Percentiles rank a stretch among this genome's conserved stretches.
Evolutionary conservation across 352 stramenopile genomes (phyloP).

Genomic region (Pythium biforme): DNA sequence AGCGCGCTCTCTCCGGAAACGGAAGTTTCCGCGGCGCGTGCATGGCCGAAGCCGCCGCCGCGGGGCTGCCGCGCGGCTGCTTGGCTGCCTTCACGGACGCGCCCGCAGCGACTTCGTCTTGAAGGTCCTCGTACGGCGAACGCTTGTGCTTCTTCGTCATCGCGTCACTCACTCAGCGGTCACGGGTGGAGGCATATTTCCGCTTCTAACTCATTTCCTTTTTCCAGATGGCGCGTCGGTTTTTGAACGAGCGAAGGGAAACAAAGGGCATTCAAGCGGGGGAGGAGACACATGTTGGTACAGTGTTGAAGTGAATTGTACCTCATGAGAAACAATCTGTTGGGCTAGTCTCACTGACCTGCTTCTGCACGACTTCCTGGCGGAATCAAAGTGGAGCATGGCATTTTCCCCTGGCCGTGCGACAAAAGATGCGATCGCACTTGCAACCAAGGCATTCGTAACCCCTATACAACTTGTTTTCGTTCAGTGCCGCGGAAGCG

Average conservation of each 20-base stretch:
- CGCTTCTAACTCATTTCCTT: background rate
- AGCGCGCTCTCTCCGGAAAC: background rate
- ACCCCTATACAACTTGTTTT: too few relatives aligned
- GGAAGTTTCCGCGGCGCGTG: conserved; percentile 6
- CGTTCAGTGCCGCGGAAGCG: too few relatives aligned
- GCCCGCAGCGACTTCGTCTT: background rate
- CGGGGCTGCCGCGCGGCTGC: conserved; percentile 4
- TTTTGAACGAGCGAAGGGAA: background rate
- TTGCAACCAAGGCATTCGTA: too few relatives aligned
- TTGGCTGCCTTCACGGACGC: conserved; percentile 9
- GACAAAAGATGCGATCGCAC: too few relatives aligned
- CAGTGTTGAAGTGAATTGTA: background rate
- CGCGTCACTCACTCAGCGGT: background rate
- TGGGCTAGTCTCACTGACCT: too few relatives aligned
- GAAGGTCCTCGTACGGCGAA: conserved; percentile 24
- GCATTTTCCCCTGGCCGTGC: background rate
- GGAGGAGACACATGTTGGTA: background rate
- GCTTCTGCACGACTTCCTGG: too few relatives aligned
- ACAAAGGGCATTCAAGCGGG: background rate
- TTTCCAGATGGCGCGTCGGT: too few relatives aligned
- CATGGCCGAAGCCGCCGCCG: too few relatives aligned
- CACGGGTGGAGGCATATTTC: background rate
- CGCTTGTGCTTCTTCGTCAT: conserved; percentile 27
- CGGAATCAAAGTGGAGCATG: background rate
- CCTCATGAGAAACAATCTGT: background rate